Conservation (phyloP, 306 rosid genomes). For the Vigna angularis region DNA sequence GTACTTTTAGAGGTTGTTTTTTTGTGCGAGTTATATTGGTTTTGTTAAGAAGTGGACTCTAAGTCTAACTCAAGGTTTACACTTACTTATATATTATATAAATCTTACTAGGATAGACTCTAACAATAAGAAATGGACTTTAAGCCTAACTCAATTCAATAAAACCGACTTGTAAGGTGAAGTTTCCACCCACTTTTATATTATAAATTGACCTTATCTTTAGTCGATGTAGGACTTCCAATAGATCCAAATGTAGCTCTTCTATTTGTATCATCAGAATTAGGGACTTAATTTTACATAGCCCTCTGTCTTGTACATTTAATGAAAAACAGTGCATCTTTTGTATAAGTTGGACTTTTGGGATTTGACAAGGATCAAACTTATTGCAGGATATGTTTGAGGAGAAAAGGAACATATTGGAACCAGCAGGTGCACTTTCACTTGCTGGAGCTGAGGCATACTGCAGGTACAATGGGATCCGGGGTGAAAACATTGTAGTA, state of each 20-base stretch:
- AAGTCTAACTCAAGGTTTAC: too few relatives aligned
- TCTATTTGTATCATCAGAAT: neutral
- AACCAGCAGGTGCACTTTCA: conserved; percentile 98
- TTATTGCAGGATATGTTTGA: conserved; percentile 92
- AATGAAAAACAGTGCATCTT: conserved; percentile 19
- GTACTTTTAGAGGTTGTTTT: conserved; percentile 15
- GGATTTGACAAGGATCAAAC: conserved; percentile 32
- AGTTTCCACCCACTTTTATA: too few relatives aligned
- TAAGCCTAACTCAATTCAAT: too few relatives aligned
- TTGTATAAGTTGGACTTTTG: neutral
- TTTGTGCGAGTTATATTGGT: neutral
- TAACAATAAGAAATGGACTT: too few relatives aligned
- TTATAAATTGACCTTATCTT: too few relatives aligned
- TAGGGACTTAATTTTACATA: neutral
- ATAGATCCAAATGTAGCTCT: neutral
- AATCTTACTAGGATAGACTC: too few relatives aligned
- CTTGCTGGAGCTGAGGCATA: conserved; percentile 99
- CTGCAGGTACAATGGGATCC: conserved; percentile 88
- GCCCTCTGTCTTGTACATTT: conserved; percentile 15
- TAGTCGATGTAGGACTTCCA: too few relatives aligned
- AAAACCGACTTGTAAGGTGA: too few relatives aligned
- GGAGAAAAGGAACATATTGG: conserved; percentile 93
- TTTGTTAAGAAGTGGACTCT: too few relatives aligned
- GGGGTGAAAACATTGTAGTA: conserved; percentile 83
- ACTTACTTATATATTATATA: too few relatives aligned